Percentiles rank a stretch among this genome's conserved stretches.
These are phyloP conservation scores for Sonneratia alba DNA, from an alignment of 345 rosid species.

Conservation along the genomic window DNA sequence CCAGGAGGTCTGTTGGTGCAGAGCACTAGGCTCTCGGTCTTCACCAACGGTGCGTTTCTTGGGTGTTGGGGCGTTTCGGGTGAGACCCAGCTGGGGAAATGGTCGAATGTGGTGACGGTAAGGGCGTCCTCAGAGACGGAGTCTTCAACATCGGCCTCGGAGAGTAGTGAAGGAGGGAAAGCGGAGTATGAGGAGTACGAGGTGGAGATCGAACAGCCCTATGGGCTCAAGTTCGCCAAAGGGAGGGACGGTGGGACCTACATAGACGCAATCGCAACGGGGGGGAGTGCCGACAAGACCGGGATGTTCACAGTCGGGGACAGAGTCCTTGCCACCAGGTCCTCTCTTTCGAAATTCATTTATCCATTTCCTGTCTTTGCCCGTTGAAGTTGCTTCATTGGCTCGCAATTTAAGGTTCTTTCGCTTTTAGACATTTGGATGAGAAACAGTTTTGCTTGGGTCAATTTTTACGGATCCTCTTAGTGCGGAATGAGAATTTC, in stretches of 20 bases:
- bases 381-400: neutral
- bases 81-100: conserved; percentile 34
- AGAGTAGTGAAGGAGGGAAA: conserved; percentile 23
- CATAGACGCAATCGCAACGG: conserved; percentile 78
- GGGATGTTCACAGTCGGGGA: conserved; percentile 76
- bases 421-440: neutral
- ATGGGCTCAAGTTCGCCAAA: conserved; percentile 68
- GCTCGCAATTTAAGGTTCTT: neutral
- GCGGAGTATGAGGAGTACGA: conserved; percentile 70
- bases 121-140: conserved; percentile 66
- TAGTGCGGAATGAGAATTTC: too few species aligned
- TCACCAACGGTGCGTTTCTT: neutral
- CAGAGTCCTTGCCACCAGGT: conserved; percentile 95
- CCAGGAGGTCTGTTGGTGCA: neutral
- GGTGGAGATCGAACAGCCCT: conserved; percentile 76
- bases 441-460: neutral
- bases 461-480: too few species aligned
- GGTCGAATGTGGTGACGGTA: conserved; percentile 19
- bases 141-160: conserved; percentile 25
- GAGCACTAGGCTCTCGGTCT: neutral
- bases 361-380: neutral
- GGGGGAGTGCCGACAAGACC: conserved; percentile 76
- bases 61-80: conserved; percentile 10
- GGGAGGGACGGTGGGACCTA: conserved; percentile 92
- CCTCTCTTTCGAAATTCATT: conserved; percentile 6